Evolutionary conservation across 345 rosid genomes (phyloP).

Genomic region (Tarenaya hassleriana): DNA sequence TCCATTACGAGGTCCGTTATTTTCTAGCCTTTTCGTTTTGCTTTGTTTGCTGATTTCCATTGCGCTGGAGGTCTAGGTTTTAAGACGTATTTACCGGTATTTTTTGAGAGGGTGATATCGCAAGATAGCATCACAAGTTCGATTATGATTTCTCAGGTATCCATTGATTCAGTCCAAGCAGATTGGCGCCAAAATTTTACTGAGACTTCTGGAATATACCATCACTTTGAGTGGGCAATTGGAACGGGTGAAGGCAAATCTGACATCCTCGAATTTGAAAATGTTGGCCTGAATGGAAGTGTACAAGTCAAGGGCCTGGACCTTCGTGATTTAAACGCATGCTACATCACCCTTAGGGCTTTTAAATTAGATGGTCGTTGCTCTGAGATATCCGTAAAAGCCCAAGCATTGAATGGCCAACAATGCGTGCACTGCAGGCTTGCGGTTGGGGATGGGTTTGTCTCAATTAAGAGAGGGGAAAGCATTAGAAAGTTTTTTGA

Average conservation of each 20-base stretch:
- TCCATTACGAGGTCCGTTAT: constrained; percentile 69
- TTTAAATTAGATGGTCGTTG: constrained; percentile 78
- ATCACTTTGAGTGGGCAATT: constrained; percentile 93
- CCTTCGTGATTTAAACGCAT: constrained; percentile 56
- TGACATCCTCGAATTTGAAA: constrained; percentile 80
- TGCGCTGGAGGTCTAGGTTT: constrained; percentile 4
- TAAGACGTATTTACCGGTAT: constrained; percentile 5
- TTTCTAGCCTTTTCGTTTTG: constrained; percentile 15
- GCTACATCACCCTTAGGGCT: constrained; percentile 81
- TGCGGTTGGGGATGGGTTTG: constrained; percentile 87
- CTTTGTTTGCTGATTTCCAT: neutral
- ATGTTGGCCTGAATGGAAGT: constrained; percentile 62
- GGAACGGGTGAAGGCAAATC: constrained; percentile 87
- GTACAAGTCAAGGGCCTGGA: constrained; percentile 60
- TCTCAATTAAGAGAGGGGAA: constrained; percentile 76
- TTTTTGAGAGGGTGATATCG: constrained; percentile 12
- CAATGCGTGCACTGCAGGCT: constrained; percentile 88
- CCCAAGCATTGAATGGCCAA: constrained; percentile 79
- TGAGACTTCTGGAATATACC: constrained; percentile 65
- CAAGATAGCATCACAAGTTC: constrained; percentile 8
- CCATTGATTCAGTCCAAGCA: constrained; percentile 62
- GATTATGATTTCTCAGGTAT: constrained; percentile 51
- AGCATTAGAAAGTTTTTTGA: constrained; percentile 79
- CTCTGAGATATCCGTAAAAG: constrained; percentile 78
- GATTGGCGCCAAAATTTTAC: constrained; percentile 79